Evolutionary conservation across 148 eudicot species (phyloP).

Genomic region (Mesembryanthemum crystallinum): DNA sequence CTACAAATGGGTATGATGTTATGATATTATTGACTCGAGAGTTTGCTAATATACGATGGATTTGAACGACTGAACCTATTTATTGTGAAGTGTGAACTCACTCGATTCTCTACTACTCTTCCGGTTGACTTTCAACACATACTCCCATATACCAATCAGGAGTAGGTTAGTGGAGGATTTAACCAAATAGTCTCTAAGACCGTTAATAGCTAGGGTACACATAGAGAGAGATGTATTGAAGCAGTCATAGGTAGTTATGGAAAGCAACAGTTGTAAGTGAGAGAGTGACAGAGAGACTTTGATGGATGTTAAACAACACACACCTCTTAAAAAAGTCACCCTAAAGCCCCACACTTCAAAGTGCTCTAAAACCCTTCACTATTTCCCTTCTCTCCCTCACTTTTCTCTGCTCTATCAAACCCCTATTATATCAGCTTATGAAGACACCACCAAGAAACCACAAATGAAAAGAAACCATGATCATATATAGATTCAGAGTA

Average conservation of each 20-base stretch:
- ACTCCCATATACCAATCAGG: not conserved
- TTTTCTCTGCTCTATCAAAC: not conserved
- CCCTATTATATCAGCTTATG: not conserved
- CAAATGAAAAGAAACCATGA: too few species aligned
- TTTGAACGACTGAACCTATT: too few species aligned
- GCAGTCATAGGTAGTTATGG: slow-evolving; percentile 30
- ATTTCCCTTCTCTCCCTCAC: slow-evolving; percentile 12
- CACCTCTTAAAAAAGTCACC: not conserved
- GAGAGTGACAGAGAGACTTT: slow-evolving; percentile 15
- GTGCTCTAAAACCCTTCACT: not conserved
- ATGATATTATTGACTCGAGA: too few species aligned
- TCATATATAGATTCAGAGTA: not conserved
- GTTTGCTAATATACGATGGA: too few species aligned
- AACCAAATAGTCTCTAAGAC: not conserved
- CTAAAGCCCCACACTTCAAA: not conserved
- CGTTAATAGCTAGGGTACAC: too few species aligned
- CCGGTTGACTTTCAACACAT: not conserved
- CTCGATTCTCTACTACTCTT: too few species aligned
- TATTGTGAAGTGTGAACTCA: too few species aligned
- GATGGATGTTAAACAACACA: not conserved
- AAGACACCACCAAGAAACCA: not conserved
- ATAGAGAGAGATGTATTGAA: slow-evolving; percentile 2
- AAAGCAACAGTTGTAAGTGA: slow-evolving; percentile 19
- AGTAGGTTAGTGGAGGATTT: not conserved
- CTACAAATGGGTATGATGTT: too few species aligned